Base-by-base conservation (phyloP, 2,329 filamentous ascomycete species). In the Aspergillus terreus region DNA sequence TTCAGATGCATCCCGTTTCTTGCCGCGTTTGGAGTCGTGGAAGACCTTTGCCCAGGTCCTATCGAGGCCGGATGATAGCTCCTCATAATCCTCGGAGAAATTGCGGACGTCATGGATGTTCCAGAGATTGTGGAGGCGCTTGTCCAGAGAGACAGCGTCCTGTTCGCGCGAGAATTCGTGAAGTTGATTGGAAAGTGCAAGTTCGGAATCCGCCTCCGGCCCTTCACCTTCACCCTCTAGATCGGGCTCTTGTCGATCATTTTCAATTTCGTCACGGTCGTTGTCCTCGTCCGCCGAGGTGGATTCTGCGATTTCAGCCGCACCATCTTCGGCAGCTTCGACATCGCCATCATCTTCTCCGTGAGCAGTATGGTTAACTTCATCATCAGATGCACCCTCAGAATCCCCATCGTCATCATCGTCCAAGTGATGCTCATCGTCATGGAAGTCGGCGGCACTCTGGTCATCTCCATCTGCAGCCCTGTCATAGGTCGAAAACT, bases 81-180 rank as follows among this genome's bases (percentile, higher is more conserved):
- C 60, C 38, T 70, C 62, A 42, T 72, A 73, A 19, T 66, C 60
- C 4, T 57, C 46, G 10, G 64, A 68, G 44, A 74, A 73, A 2
- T 61, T 62, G 15, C 57, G 49, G 5, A 66, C 63, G 45, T 73
- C 58, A 50, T 74, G 58, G 17, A 74, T 58, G 27, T 66, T 72
- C 71, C 71, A 74, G 43, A 66, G 58, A 27, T 63, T 55, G 9
- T 61, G 55, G 17, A 73, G 59, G 32, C 69, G 68, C 21, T 63
- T 54, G 44, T 70, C 67, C 25, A 69, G 57, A 19, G 57, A 59
- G 4, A 58, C 54, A 5, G 58, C 55, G 47, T 59, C 53, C 27
- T 63, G 55, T 42, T 61, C 56, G 25, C 54, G 59, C 42, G 57
- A 58, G 19, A 59, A 59, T 33, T 60, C 62, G 43, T 58, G 54